Base-by-base conservation (phyloP, 2,329 filamentous ascomycete genomes). In the Ploettnerulaceae sp. region DNA sequence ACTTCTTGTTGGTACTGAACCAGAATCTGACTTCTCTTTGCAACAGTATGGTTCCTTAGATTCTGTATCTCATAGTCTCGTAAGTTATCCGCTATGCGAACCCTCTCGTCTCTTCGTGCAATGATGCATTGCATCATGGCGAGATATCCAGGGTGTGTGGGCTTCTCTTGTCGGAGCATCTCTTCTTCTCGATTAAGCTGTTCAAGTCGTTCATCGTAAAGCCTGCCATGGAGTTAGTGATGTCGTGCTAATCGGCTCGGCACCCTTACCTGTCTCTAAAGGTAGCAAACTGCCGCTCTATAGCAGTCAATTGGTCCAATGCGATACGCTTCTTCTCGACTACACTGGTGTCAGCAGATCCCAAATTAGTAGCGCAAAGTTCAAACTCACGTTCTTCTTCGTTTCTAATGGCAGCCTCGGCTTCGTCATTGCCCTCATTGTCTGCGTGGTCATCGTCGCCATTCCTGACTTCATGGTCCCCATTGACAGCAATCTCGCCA, bases 81-180 rank as follows among this genome's bases (percentile, higher is more conserved):
- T 55, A 93, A 78, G 18, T 79, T 81, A 42, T 85, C 77, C 59
- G 91, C 86, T n/a, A 61, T 78, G 53, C 81, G 79, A 41, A 94
- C 71, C 67, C 89, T 94, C 59, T 89, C 84, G 49, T 90, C 81
- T 53, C 86, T 78, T 61, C 91, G 82, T 49, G 85, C 83, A 67
- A 95, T 82, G 45, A 98, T 78, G 62, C 85, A 89, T 63, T 88
- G 81, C 65, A 94, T 83, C 82, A 95, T 94, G 32, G 87, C 86
- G 26, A 96, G 74, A 57, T 90, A 91, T 65, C 95, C 91, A 26
- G 89, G 87, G 64, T 98, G 93, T n/a, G 81, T 84, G n/a, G 80
- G 80, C 44, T 71, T 73, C 36, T 76, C 72, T 56, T 76, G 71
- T 45, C 71, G 66, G 14, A 84, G 67, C 64, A 81, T 81, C 24